Evolutionary conservation across 176 grass and related monocot genomes (phyloP).

Genomic region (Zea luxurians): DNA sequence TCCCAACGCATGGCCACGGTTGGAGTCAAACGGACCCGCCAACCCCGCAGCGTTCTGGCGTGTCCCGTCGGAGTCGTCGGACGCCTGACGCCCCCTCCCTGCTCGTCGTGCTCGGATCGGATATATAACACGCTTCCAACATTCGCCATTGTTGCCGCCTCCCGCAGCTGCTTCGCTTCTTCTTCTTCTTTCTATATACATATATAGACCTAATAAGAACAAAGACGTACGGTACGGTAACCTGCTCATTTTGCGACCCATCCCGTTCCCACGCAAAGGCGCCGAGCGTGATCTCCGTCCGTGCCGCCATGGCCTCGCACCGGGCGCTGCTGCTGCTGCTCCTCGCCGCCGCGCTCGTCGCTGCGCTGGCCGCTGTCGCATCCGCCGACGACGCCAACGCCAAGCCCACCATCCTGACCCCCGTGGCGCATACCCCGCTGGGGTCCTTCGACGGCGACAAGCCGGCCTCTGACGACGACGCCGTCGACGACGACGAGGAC

Average conservation of each 20-base stretch:
- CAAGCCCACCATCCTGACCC: slow-evolving; percentile 53
- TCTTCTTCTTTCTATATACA: neutral
- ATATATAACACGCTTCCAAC: neutral
- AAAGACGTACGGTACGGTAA: neutral
- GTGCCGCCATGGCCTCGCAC: slow-evolving; percentile 32
- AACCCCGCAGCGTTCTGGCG: neutral
- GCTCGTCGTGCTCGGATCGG: neutral
- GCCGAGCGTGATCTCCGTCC: neutral
- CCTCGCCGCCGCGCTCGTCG: slow-evolving; percentile 31
- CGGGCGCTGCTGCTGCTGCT: slow-evolving; percentile 35
- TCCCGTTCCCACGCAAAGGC: neutral
- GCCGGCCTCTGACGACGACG: slow-evolving; percentile 34
- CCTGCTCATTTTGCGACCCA: neutral
- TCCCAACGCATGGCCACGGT: neutral
- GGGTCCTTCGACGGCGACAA: slow-evolving; percentile 41
- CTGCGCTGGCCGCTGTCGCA: slow-evolving; percentile 6
- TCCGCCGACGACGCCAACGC: slow-evolving; percentile 27
- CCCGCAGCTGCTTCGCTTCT: neutral
- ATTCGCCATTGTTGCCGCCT: neutral
- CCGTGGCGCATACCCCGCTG: slow-evolving; percentile 38
- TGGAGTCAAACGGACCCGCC: slow-evolving; percentile 2
- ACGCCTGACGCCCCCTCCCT: too few species aligned
- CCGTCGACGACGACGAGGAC: slow-evolving; percentile 39
- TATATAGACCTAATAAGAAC: neutral
- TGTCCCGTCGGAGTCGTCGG: too few species aligned